Evolutionary conservation across 2,329 filamentous ascomycete species (phyloP).

Genomic region (Colletotrichum spaethianum): DNA sequence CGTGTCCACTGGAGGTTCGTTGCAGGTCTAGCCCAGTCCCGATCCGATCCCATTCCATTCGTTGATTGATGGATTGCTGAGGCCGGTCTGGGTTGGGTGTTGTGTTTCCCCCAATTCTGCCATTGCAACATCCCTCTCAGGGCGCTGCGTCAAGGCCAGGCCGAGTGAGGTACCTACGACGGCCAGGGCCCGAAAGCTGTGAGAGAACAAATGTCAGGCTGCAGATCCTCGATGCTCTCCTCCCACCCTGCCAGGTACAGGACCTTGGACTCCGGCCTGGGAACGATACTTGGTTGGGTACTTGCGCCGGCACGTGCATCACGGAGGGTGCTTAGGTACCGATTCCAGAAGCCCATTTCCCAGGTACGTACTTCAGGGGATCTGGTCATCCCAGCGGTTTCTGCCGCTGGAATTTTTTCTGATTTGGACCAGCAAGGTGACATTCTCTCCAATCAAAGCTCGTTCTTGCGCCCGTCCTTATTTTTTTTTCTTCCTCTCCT

Average conservation of each 20-base stretch:
- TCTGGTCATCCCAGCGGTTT: not conserved
- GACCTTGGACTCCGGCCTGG: constrained; percentile 1
- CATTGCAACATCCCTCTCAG: not conserved
- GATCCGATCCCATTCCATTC: not conserved
- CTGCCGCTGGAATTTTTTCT: constrained; percentile 32
- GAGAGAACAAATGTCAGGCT: constrained; percentile 30
- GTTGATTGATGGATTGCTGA: not conserved
- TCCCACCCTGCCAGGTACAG: not conserved
- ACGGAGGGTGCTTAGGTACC: constrained; percentile 16
- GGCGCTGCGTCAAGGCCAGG: not conserved
- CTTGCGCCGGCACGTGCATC: not conserved
- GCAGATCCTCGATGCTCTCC: not conserved
- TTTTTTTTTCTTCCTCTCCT: not conserved
- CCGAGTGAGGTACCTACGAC: not conserved
- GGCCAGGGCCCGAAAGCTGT: constrained; percentile 9
- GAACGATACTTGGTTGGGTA: constrained; percentile 9
- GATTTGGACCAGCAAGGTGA: constrained; percentile 20
- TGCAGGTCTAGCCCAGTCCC: not conserved
- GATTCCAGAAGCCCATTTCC: not conserved
- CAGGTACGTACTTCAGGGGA: constrained; percentile 1
- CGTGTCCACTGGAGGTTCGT: not conserved
- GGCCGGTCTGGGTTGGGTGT: not conserved
- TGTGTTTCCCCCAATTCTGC: constrained; percentile 5
- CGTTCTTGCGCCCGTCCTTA: not conserved
- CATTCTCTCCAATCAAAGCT: constrained; percentile 21